Evolutionary conservation across 2,329 filamentous ascomycete species (phyloP), one percentile per base, ranked within the genome.

Genomic region (Pseudophaeomoniella oleicola): DNA sequence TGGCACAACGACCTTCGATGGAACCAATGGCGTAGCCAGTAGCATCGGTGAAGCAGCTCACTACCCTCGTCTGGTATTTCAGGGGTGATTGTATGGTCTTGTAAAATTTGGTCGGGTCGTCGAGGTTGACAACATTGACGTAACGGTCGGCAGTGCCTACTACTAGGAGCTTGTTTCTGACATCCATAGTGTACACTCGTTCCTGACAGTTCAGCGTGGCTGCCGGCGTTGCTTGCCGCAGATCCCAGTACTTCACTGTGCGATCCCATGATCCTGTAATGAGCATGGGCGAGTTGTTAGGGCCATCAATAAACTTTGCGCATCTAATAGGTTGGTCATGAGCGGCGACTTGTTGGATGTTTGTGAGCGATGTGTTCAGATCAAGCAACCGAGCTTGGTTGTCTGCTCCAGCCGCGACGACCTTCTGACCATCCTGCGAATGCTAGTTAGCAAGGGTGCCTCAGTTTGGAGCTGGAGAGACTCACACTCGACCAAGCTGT

Each of bases 61-160:
- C 83, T 10, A 92, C 85, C 40, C 88, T 71, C 2, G 90, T 98
- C 69, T 98, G 90, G 85, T 87, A 98, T 64, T 98, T 98, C 32
- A 98, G 71, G 3, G 90, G 90, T 53, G 85, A 94, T 62, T 94
- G 85, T 35, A 94, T 72, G 6, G 84, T 88, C 71, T 98, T 98
- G 73, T 93, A 94, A 60, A 94, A 85, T 50, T 84, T 85, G 37
- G 74, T 75, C 3, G 90, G 90, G 42, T 92, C 79, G 54, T 81
- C 78, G 38, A 98, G 73, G 60, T 94, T 86, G 62, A 98, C 70
- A 43, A 98, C 80, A 57, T 96, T 87, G 67, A 98, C 93, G 60
- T 92, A 93, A 42, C 90, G 77, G 54, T 98, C 90, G 10, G 90
- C 90, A 1, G 87, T 96, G 43, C 82, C 90, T 39, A 94, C 69